phyloP scores from a whole-genome alignment of 345 rosid genomes.

The Corymbia maculata region DNA sequence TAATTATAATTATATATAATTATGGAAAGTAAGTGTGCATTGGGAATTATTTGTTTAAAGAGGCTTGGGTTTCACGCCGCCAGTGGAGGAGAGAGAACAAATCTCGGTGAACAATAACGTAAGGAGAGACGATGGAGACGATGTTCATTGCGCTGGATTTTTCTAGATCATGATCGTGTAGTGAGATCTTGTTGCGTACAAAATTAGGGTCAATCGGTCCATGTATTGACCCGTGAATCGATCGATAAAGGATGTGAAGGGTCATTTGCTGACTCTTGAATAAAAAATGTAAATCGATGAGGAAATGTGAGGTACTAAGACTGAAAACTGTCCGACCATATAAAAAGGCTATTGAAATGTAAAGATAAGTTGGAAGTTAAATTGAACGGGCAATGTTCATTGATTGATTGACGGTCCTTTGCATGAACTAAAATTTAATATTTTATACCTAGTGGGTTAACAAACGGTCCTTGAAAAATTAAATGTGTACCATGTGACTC shows the following conservation, averaged over 20 bases:
- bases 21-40: neutral
- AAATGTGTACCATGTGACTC: neutral
- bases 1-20: neutral
- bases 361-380: neutral
- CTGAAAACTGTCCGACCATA: neutral
- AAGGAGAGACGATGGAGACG: neutral
- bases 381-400: fast-evolving
- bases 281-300: fast-evolving
- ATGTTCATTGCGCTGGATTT: neutral
- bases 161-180: neutral
- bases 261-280: neutral
- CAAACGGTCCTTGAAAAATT: neutral
- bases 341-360: fast-evolving
- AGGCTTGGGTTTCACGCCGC: neutral
- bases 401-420: fast-evolving
- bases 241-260: neutral
- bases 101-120: neutral
- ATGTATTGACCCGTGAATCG: fast-evolving
- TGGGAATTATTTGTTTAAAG: neutral
- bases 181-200: neutral
- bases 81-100: neutral
- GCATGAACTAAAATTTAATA: neutral
- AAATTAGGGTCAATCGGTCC: neutral
- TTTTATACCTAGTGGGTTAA: too few relatives aligned
- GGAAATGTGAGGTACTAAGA: neutral